Percentiles rank a stretch among this genome's conserved stretches.
phyloP scores from a whole-genome alignment of 2,329 filamentous ascomycete species.

The Colletotrichum sp. region DNA sequence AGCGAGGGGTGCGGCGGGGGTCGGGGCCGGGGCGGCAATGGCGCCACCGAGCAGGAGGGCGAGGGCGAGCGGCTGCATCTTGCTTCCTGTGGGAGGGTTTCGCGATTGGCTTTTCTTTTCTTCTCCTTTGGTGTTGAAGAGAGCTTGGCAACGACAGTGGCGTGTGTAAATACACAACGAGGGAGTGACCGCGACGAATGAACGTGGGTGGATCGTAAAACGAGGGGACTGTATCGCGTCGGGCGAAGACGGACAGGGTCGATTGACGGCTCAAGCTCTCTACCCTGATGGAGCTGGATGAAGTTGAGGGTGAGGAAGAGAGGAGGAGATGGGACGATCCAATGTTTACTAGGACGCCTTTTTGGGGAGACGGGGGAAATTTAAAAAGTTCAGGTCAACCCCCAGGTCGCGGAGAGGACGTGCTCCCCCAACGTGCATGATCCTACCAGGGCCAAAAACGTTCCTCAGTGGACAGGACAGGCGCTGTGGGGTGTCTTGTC shows the following conservation, averaged over 20 bases:
- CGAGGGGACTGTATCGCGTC: not conserved
- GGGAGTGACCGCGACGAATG: not conserved
- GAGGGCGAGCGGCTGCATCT: constrained; percentile 36
- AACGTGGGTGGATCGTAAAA: not conserved
- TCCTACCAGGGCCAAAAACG: not conserved
- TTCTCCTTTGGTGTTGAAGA: not conserved
- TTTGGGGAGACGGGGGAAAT: not conserved
- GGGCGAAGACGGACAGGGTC: not conserved
- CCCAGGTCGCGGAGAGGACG: constrained; percentile 2
- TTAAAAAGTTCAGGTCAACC: not conserved
- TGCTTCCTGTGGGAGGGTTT: not conserved
- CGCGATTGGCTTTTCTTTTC: not conserved
- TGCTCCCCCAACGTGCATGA: constrained; percentile 2
- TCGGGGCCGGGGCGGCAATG: constrained; percentile 32
- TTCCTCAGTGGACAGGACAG: not conserved
- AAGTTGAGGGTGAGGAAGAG: not conserved
- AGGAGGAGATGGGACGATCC: not conserved
- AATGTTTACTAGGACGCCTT: constrained; percentile 1
- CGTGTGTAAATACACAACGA: not conserved
- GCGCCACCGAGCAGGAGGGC: constrained; percentile 29
- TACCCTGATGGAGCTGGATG: not conserved
- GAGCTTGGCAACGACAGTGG: not conserved
- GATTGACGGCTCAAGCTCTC: not conserved
- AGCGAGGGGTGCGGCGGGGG: constrained; percentile 23
- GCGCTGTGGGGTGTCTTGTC: not conserved